These are phyloP conservation scores for Anthracocystis setariae DNA, from an alignment of 1,284 basidiomycete genomes.

Conservation along the genomic window DNA sequence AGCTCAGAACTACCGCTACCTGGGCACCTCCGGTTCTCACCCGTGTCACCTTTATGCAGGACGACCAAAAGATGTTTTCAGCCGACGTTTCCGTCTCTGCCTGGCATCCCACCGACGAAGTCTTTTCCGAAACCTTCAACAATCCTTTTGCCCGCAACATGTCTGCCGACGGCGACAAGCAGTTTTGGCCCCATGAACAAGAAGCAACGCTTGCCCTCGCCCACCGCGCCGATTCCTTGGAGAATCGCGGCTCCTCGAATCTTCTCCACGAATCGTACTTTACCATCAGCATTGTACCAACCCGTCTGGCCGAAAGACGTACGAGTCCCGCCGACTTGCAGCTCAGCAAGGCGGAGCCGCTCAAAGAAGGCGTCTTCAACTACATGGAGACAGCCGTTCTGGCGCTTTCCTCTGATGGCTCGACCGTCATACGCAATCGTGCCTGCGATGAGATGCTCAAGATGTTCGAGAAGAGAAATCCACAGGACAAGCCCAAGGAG, in stretches of 20 bases:
- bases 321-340: slow-evolving; percentile 45
- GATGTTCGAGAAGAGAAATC: slow-evolving; percentile 46
- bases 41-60: slow-evolving; percentile 53
- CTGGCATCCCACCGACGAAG: slow-evolving; percentile 61
- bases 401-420: slow-evolving; percentile 56
- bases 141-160: slow-evolving; percentile 26
- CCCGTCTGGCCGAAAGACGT: slow-evolving; percentile 43
- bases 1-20: slow-evolving; percentile 28
- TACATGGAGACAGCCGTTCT: slow-evolving; percentile 54
- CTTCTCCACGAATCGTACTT: slow-evolving; percentile 58
- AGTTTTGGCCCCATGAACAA: neutral
- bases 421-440: slow-evolving; percentile 54
- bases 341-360: slow-evolving; percentile 41
- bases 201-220: neutral
- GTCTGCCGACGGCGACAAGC: slow-evolving; percentile 20
- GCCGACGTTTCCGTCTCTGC: slow-evolving; percentile 58
- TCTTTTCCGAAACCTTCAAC: slow-evolving; percentile 55
- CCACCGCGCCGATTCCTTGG: slow-evolving; percentile 20
- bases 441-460: slow-evolving; percentile 57
- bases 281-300: slow-evolving; percentile 53
- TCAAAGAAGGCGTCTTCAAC: slow-evolving; percentile 53
- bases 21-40: slow-evolving; percentile 53
- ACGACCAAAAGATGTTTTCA: slow-evolving; percentile 40
- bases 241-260: slow-evolving; percentile 14
- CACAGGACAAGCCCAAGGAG: slow-evolving; percentile 38